A percentile compares a stretch with the other conserved stretches of the same genome.
Evolutionary conservation across 177 flowering plant genomes (phyloP).

Genomic region (Vitis hybrid): DNA sequence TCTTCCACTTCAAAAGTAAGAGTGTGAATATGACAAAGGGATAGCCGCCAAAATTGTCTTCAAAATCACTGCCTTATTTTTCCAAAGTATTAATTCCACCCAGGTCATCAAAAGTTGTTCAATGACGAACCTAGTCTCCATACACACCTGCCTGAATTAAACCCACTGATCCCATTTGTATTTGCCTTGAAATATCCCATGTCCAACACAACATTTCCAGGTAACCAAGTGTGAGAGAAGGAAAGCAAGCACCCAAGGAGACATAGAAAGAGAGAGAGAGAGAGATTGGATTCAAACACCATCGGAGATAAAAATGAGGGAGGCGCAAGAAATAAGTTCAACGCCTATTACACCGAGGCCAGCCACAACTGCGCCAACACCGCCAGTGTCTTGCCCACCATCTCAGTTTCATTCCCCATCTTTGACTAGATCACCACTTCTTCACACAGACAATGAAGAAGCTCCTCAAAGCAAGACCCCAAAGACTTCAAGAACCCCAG

Average conservation of each 20-base stretch:
- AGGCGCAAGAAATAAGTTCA: conserved; percentile 6
- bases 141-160: background rate
- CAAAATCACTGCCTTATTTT: too few species aligned
- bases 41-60: too few species aligned
- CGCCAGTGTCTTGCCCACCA: conserved; percentile 31
- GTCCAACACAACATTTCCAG: too few species aligned
- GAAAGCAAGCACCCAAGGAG: too few species aligned
- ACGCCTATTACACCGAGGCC: conserved; percentile 27
- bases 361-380: conserved; percentile 1
- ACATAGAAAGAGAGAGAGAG: too few species aligned
- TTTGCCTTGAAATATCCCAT: too few species aligned
- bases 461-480: conserved; percentile 11
- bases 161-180: too few species aligned
- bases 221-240: too few species aligned
- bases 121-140: background rate
- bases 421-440: conserved; percentile 32
- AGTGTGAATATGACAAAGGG: too few species aligned
- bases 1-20: too few species aligned
- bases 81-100: too few species aligned
- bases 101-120: background rate
- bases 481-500: conserved; percentile 13
- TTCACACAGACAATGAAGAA: conserved; percentile 1
- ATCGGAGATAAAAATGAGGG: conserved; percentile 6
- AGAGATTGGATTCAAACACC: too few species aligned
- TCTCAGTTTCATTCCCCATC: conserved; percentile 42